Percentiles rank a stretch among this genome's conserved stretches.
These are phyloP conservation scores for Alternaria sp. DNA, from an alignment of 2,329 filamentous ascomycete genomes.

Conservation along the genomic window DNA sequence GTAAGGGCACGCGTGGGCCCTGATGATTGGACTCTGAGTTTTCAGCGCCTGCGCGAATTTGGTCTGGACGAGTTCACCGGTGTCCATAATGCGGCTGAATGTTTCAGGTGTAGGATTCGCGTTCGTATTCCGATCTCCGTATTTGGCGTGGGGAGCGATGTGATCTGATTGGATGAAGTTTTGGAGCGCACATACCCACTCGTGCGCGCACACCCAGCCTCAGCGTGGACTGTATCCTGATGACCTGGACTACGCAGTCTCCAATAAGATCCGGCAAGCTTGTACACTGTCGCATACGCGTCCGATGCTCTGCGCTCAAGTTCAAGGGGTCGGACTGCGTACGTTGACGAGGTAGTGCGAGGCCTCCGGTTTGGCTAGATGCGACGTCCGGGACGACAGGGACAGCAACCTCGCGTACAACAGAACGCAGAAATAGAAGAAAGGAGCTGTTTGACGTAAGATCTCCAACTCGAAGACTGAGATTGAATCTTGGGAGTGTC, in stretches of 20 bases:
- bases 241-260: not conserved
- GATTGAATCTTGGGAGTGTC: not conserved
- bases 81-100: conserved; percentile 20
- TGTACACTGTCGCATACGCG: not conserved
- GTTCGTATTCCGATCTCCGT: not conserved
- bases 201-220: not conserved
- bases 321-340: not conserved
- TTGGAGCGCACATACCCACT: not conserved
- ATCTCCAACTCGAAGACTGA: not conserved
- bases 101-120: not conserved
- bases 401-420: not conserved
- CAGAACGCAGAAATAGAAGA: not conserved
- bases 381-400: not conserved
- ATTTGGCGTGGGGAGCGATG: not conserved
- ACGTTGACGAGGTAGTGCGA: not conserved
- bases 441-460: not conserved
- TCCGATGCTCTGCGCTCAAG: not conserved
- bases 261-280: not conserved
- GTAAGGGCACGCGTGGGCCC: conserved; percentile 39
- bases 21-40: conserved; percentile 28
- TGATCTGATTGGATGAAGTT: not conserved
- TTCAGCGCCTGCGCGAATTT: conserved; percentile 34
- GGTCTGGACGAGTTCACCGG: conserved; percentile 28
- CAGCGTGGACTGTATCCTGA: not conserved
- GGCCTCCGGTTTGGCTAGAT: not conserved